Conservation (phyloP, 805 yeast genomes). For the Lipomyces orientalis region DNA sequence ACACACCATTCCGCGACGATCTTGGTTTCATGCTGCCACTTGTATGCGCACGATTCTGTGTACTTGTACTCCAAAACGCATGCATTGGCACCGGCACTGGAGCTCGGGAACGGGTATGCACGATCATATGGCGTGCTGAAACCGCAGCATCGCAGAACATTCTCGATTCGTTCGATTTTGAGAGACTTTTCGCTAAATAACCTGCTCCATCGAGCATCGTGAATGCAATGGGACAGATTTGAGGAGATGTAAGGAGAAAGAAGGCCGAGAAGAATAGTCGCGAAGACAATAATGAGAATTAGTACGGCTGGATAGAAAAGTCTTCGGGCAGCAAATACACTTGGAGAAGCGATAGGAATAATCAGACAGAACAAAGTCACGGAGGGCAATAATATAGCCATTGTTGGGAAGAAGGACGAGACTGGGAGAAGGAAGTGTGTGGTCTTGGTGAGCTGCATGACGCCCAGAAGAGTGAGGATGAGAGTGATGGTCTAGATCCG, state of each 20-base stretch:
- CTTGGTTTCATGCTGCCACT: conserved; percentile 30
- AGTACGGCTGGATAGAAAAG: conserved; percentile 24
- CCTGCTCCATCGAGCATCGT: conserved; percentile 22
- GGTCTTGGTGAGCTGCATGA: conserved; percentile 34
- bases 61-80: conserved; percentile 26
- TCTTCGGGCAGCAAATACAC: conserved; percentile 20
- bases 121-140: conserved; percentile 28
- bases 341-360: conserved; percentile 26
- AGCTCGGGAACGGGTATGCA: conserved; percentile 26
- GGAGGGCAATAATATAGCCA: conserved; percentile 28
- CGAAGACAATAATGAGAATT: conserved; percentile 15
- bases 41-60: conserved; percentile 20
- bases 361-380: conserved; percentile 17
- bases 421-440: conserved; percentile 31
- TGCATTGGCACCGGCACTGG: conserved; percentile 14
- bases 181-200: conserved; percentile 7
- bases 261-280: conserved; percentile 26
- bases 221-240: conserved; percentile 21
- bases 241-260: conserved; percentile 27
- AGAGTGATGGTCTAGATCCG: conserved; percentile 21
- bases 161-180: conserved; percentile 24
- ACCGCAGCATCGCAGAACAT: conserved; percentile 32
- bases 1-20: conserved; percentile 32
- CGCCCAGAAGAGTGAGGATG: conserved; percentile 31
- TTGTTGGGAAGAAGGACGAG: conserved; percentile 21